Evolutionary conservation across 441 rosid species (phyloP).

Genomic region (Gossypium schwendimanii): DNA sequence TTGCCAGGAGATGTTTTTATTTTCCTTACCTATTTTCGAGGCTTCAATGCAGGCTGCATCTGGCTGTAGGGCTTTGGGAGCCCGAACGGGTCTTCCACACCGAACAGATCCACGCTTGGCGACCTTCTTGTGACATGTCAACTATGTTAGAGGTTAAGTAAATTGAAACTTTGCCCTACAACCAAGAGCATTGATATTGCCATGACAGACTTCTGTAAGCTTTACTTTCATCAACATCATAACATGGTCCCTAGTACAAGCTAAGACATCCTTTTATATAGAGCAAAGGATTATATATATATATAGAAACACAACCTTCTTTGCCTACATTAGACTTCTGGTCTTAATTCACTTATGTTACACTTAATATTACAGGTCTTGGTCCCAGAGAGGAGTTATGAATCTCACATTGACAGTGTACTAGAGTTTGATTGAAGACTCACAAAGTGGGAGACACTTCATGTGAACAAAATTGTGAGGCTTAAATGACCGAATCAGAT

Average conservation of each 20-base stretch:
- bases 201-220: background rate
- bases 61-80: conserved; percentile 81
- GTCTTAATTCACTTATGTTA: background rate
- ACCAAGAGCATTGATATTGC: background rate
- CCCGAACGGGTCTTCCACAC: conserved; percentile 64
- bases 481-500: too few relatives aligned
- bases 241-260: too few relatives aligned
- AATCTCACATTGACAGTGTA: too few relatives aligned
- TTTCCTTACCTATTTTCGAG: conserved; percentile 2
- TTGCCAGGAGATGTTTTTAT: background rate
- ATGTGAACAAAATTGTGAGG: too few relatives aligned
- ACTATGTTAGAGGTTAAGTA: background rate
- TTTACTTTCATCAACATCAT: background rate
- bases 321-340: background rate
- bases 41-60: conserved; percentile 58
- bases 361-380: too few relatives aligned
- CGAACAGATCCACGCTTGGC: conserved; percentile 51
- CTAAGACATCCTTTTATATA: too few relatives aligned
- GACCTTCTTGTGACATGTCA: conserved; percentile 25
- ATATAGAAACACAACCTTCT: background rate
- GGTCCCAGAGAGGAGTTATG: too few relatives aligned
- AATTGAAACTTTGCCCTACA: background rate
- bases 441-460: too few relatives aligned
- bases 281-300: too few relatives aligned
- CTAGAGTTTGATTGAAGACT: too few relatives aligned